Conservation (phyloP, 2,329 filamentous ascomycete genomes). For the Monosporascus ibericus region DNA sequence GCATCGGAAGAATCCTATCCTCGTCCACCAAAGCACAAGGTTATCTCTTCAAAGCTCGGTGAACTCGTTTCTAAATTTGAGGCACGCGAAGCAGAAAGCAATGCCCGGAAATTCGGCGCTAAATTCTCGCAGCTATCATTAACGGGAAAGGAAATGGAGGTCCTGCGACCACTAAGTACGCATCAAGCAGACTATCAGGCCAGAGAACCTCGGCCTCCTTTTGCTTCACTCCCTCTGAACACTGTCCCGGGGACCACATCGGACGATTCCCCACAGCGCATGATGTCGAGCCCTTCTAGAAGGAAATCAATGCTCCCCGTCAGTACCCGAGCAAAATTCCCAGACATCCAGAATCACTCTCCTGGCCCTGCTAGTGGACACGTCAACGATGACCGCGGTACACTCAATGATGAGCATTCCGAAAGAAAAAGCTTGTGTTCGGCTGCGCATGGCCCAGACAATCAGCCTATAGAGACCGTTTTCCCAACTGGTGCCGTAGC, state of each 20-base stretch:
- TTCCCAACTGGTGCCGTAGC: not conserved
- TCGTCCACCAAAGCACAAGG: not conserved
- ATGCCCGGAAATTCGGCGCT: not conserved
- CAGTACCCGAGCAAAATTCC: constrained; percentile 3
- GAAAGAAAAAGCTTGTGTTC: not conserved
- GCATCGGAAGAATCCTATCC: not conserved
- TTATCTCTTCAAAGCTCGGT: not conserved
- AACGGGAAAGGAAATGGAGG: not conserved
- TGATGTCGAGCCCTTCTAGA: constrained; percentile 1
- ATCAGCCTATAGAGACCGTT: not conserved
- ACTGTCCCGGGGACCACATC: constrained; percentile 1
- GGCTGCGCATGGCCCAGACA: not conserved
- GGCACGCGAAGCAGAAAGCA: not conserved
- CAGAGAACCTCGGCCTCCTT: not conserved
- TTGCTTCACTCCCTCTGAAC: not conserved
- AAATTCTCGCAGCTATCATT: not conserved
- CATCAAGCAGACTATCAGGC: not conserved
- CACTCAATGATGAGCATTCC: not conserved
- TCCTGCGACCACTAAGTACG: not conserved
- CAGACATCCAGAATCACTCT: not conserved
- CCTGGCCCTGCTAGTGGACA: not conserved
- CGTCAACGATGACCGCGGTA: not conserved
- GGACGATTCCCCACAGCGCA: constrained; percentile 9
- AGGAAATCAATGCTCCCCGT: constrained; percentile 9
- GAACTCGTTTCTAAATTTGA: not conserved